These are phyloP conservation scores for Globisporangium rhizosaccharum DNA, from an alignment of 352 stramenopile species.

Conservation along the genomic window DNA sequence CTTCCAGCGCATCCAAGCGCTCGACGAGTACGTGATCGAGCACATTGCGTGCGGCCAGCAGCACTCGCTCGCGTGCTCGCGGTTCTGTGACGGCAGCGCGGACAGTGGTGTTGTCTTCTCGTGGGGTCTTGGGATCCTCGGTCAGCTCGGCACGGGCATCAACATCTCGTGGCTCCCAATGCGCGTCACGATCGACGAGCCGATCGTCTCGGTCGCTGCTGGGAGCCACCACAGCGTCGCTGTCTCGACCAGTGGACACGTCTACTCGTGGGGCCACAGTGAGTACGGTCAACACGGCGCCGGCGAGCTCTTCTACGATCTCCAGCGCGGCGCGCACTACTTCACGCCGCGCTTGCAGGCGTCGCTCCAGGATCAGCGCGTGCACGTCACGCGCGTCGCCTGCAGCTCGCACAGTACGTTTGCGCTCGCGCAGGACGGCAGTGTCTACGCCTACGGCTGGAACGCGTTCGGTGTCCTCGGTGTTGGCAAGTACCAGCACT, in stretches of 20 bases:
- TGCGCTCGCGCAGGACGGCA: constrained; percentile 39
- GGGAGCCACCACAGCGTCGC: constrained; percentile 76
- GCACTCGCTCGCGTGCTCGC: constrained; percentile 64
- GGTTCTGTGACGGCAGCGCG: constrained; percentile 11
- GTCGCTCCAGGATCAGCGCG: constrained; percentile 32
- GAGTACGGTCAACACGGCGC: constrained; percentile 81
- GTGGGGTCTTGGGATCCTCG: constrained; percentile 71
- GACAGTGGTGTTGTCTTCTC: constrained; percentile 49
- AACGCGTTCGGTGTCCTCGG: constrained; percentile 76
- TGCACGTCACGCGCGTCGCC: constrained; percentile 25
- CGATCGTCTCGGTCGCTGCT: constrained; percentile 50
- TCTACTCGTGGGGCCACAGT: constrained; percentile 77
- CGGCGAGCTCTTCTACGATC: constrained; percentile 55
- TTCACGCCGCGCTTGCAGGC: constrained; percentile 62
- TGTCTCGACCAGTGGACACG: constrained; percentile 43
- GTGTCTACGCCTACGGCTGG: constrained; percentile 85
- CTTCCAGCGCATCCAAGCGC: constrained; percentile 44
- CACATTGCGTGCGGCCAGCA: constrained; percentile 70
- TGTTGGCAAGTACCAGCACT: constrained; percentile 70
- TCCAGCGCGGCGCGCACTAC: constrained; percentile 72
- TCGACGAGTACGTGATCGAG: constrained; percentile 47
- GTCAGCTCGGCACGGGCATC: constrained; percentile 57
- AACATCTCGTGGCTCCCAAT: constrained; percentile 64
- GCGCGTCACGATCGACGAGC: constrained; percentile 43
- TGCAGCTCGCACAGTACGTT: constrained; percentile 81